A percentile compares a stretch with the other conserved stretches of the same genome.
Evolutionary conservation across 148 eudicot species (phyloP).

Genomic region (Drosera capensis): DNA sequence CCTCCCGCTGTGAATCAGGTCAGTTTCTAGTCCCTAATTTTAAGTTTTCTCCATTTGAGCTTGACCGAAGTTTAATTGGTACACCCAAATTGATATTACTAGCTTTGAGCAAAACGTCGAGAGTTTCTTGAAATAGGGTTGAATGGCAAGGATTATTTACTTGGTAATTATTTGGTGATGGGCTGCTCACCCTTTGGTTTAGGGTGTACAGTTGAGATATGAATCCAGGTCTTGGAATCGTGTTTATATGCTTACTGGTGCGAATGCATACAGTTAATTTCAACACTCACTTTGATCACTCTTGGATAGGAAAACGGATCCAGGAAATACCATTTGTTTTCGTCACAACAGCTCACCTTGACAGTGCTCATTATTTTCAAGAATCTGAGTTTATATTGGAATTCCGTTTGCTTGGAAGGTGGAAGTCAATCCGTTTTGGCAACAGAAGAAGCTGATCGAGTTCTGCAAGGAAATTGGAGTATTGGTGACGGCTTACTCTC

Average conservation of each 20-base stretch:
- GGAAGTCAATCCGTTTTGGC: conserved; percentile 75
- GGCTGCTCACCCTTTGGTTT: too few species aligned
- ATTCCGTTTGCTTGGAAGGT: conserved; percentile 18
- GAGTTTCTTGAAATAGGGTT: too few species aligned
- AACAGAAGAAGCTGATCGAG: conserved; percentile 53
- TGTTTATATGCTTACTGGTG: too few species aligned
- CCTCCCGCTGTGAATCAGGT: conserved; percentile 81
- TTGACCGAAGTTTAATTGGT: background rate
- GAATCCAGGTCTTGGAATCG: too few species aligned
- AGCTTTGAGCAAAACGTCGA: background rate
- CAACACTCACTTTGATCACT: too few species aligned
- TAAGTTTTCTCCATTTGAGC: background rate
- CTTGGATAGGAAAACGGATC: too few species aligned
- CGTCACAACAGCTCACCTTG: background rate
- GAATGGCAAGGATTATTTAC: background rate
- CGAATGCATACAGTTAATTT: too few species aligned
- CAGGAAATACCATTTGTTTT: too few species aligned
- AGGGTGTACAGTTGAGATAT: too few species aligned
- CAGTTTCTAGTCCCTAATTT: background rate
- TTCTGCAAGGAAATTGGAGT: conserved; percentile 42
- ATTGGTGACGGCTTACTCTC: conserved; percentile 57
- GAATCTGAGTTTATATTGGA: background rate
- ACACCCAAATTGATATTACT: background rate
- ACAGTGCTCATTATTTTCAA: background rate
- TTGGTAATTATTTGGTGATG: background rate